phyloP scores from a whole-genome alignment of 2,329 filamentous ascomycete genomes.

The Ilyonectria robusta region DNA sequence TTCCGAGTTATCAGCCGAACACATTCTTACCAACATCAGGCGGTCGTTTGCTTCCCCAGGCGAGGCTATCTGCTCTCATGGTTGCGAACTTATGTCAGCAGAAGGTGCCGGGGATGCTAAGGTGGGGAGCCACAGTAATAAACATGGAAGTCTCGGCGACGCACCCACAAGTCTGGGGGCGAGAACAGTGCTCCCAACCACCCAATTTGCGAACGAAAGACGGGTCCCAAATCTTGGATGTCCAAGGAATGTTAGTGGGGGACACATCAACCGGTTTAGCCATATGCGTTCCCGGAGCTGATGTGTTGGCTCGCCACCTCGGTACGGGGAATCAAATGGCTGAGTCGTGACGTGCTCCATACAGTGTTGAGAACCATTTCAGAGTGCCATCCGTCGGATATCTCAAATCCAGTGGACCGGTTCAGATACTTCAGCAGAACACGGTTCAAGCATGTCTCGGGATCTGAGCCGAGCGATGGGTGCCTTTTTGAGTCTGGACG shows the following conservation, averaged over 20 bases:
- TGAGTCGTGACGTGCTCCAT: slow-evolving; percentile 1
- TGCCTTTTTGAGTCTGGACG: slow-evolving; percentile 3
- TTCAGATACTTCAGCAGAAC: background rate
- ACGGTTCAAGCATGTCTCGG: slow-evolving; percentile 18
- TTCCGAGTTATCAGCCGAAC: background rate
- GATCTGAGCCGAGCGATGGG: slow-evolving; percentile 10
- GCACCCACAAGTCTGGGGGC: background rate
- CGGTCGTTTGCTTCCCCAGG: background rate
- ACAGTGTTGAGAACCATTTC: background rate
- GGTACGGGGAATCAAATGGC: slow-evolving; percentile 9
- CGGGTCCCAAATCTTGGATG: background rate
- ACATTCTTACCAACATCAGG: background rate
- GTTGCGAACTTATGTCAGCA: background rate
- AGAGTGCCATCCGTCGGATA: slow-evolving; percentile 10
- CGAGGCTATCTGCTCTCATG: background rate
- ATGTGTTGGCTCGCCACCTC: slow-evolving; percentile 2
- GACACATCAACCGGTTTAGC: slow-evolving; percentile 5
- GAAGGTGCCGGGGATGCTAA: background rate
- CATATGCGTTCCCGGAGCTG: slow-evolving; percentile 15
- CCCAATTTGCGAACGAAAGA: background rate
- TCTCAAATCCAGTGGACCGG: slow-evolving; percentile 5
- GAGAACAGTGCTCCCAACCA: background rate
- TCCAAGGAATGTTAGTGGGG: background rate
- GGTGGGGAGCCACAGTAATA: background rate
- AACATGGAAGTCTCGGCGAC: background rate